These are phyloP conservation scores for Sphagnum contortum DNA, from an alignment of 225 moss, liverwort and hornwort genomes.

Conservation along the genomic window DNA sequence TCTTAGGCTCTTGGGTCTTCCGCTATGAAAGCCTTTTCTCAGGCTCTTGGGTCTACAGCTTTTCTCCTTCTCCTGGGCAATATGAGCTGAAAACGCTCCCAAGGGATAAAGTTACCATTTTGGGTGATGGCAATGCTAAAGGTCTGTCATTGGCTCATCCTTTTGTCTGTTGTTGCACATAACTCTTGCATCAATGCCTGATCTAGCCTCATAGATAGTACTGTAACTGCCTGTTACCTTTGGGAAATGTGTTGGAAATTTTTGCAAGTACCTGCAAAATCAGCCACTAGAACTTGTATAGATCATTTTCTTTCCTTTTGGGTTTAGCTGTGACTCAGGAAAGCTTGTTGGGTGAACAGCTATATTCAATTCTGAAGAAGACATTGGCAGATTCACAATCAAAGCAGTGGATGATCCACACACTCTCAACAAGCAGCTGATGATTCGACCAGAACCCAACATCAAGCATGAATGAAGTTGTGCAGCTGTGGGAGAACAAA, in stretches of 20 bases:
- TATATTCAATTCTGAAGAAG: constrained; percentile 17
- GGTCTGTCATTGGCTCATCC: constrained; percentile 1
- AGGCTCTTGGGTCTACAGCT: not conserved
- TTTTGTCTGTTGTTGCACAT: not conserved
- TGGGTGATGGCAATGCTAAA: constrained; percentile 24
- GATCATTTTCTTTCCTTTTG: not conserved
- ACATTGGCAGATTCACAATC: constrained; percentile 29
- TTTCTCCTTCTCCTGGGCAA: constrained; percentile 7
- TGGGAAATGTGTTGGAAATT: not conserved
- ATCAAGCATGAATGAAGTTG: constrained; percentile 18
- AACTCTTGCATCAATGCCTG: not conserved
- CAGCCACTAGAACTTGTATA: not conserved
- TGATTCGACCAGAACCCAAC: constrained; percentile 19
- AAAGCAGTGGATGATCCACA: constrained; percentile 31
- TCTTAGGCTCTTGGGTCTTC: not conserved
- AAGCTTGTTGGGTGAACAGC: constrained; percentile 3
- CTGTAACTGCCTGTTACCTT: too few relatives aligned
- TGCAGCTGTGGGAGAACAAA: constrained; percentile 41
- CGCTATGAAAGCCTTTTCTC: constrained; percentile 13
- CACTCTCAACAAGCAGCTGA: constrained; percentile 28
- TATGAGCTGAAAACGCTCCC: constrained; percentile 9
- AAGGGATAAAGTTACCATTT: constrained; percentile 23
- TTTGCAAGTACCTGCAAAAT: not conserved
- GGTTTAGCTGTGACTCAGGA: not conserved
- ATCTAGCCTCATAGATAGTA: not conserved